These are phyloP conservation scores for Aspergillus pseudonomiae DNA, from an alignment of 2,329 filamentous ascomycete genomes.

Conservation along the genomic window DNA sequence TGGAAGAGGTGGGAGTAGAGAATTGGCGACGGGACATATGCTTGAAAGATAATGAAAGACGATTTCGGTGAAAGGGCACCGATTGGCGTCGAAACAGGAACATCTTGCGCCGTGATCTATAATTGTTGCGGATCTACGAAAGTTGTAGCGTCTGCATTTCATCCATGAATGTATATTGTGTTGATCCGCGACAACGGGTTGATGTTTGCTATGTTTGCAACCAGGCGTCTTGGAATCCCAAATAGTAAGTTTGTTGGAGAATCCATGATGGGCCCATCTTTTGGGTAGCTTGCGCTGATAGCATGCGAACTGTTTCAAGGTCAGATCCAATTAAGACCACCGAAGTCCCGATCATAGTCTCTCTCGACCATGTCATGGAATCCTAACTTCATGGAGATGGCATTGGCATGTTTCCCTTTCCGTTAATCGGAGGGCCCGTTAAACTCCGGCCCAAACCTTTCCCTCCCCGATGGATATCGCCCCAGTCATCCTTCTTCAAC, in stretches of 20 bases:
- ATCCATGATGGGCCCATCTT: not conserved
- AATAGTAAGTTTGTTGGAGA: not conserved
- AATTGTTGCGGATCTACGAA: not conserved
- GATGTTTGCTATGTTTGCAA: not conserved
- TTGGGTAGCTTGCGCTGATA: not conserved
- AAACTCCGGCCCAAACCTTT: slow-evolving; percentile 2
- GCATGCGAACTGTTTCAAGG: not conserved
- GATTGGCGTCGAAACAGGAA: not conserved
- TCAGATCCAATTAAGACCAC: not conserved
- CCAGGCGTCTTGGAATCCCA: not conserved
- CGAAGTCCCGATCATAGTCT: not conserved
- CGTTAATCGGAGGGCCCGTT: slow-evolving; percentile 6
- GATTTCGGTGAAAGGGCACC: slow-evolving; percentile 16
- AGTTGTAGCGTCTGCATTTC: not conserved
- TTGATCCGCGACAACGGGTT: not conserved
- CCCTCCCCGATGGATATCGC: slow-evolving; percentile 6
- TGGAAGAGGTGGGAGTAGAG: slow-evolving; percentile 24
- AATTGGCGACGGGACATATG: slow-evolving; percentile 22
- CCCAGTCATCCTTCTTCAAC: slow-evolving; percentile 2
- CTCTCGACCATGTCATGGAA: not conserved
- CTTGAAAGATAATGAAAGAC: slow-evolving; percentile 15
- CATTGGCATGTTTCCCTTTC: slow-evolving; percentile 1
- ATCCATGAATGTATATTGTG: not conserved
- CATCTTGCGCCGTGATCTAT: not conserved
- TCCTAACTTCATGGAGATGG: not conserved